Evolutionary conservation across 805 yeast genomes (phyloP).

Genomic region (Diddensiella santjacobensis): DNA sequence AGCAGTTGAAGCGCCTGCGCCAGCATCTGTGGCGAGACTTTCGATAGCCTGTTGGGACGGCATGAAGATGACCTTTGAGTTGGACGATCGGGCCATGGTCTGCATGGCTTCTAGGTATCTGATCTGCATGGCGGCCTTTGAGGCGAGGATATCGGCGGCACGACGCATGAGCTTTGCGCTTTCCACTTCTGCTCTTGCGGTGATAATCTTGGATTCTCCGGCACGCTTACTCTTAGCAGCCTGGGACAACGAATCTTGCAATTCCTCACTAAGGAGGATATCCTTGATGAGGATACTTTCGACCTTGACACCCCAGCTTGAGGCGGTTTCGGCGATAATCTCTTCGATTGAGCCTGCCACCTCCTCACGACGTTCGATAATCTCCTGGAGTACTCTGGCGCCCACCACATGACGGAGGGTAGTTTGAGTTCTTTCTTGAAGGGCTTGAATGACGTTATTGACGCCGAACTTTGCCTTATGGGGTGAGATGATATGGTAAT

Average conservation of each 20-base stretch:
- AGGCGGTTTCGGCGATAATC: constrained; percentile 58
- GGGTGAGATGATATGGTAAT: constrained; percentile 64
- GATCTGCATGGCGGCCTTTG: constrained; percentile 75
- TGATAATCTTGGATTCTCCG: constrained; percentile 72
- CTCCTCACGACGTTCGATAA: constrained; percentile 68
- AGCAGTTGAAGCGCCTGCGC: constrained; percentile 1
- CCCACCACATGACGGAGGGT: constrained; percentile 72
- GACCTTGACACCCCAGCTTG: constrained; percentile 66
- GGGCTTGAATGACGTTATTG: constrained; percentile 49
- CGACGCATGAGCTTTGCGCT: constrained; percentile 72
- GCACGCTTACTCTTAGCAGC: constrained; percentile 74
- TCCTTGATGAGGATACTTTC: constrained; percentile 69
- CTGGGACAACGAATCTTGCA: constrained; percentile 59
- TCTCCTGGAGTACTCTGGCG: constrained; percentile 61
- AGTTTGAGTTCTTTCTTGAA: constrained; percentile 66
- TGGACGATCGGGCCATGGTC: constrained; percentile 58
- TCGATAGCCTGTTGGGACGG: constrained; percentile 48
- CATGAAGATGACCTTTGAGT: constrained; percentile 71
- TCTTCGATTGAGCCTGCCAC: constrained; percentile 61
- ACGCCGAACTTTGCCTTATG: constrained; percentile 62
- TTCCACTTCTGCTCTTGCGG: constrained; percentile 73
- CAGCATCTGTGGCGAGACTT: constrained; percentile 19
- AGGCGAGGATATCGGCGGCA: constrained; percentile 71
- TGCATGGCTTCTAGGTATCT: constrained; percentile 78
- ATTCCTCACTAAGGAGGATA: constrained; percentile 49